These are phyloP conservation scores for Lasiosphaeria hispida DNA, from an alignment of 495 filamentous ascomycete genomes.

Conservation along the genomic window DNA sequence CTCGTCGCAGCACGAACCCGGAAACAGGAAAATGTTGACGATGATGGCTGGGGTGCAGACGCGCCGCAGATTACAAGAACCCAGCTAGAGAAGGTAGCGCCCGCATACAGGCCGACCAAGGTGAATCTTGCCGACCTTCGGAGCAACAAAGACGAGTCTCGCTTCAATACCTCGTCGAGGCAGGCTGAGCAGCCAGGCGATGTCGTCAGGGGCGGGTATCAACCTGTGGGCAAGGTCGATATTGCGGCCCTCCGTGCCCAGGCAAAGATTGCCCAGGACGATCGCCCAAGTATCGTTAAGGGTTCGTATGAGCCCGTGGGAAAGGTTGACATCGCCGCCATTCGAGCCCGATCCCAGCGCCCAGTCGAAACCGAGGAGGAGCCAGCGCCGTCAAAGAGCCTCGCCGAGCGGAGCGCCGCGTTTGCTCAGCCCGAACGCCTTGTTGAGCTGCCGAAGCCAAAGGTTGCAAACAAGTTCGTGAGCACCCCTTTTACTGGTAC, in stretches of 20 bases:
- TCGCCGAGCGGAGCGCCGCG: constrained; percentile 65
- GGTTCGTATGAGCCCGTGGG: constrained; percentile 90
- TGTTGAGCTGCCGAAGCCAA: constrained; percentile 87
- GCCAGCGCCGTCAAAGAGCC: constrained; percentile 49
- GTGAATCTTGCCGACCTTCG: constrained; percentile 81
- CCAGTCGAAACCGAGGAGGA: constrained; percentile 49
- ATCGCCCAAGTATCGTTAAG: constrained; percentile 79
- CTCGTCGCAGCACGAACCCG: constrained; percentile 53
- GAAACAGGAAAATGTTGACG: constrained; percentile 42
- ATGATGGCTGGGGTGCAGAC: constrained; percentile 95
- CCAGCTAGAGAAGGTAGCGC: constrained; percentile 86
- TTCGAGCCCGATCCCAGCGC: constrained; percentile 74
- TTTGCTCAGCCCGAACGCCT: constrained; percentile 74
- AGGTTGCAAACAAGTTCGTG: constrained; percentile 82
- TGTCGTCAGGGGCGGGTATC: constrained; percentile 86
- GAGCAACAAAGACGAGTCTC: constrained; percentile 62
- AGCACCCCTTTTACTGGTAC: constrained; percentile 76
- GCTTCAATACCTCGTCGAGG: constrained; percentile 42
- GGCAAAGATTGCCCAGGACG: constrained; percentile 68
- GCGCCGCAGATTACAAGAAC: constrained; percentile 83
- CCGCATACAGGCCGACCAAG: constrained; percentile 91
- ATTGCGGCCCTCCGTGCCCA: constrained; percentile 84
- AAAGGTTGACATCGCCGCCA: constrained; percentile 93
- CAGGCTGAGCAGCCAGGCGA: constrained; percentile 48
- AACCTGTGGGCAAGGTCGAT: constrained; percentile 93